A percentile compares a stretch with the other conserved stretches of the same genome.
Evolutionary conservation across 345 rosid genomes (phyloP).

Genomic region (Melaleuca quinquenervia): DNA sequence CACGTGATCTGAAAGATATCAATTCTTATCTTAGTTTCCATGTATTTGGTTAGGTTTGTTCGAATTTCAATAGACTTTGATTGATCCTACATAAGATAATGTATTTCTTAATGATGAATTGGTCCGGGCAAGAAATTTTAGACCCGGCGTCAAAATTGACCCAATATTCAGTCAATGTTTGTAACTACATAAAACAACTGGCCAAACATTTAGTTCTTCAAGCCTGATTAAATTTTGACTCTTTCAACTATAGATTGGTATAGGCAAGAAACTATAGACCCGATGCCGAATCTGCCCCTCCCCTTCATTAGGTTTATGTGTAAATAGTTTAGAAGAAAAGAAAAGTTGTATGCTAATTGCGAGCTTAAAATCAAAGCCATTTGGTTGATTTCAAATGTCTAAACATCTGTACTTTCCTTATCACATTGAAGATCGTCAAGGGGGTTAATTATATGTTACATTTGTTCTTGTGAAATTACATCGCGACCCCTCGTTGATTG

Average conservation of each 20-base stretch:
- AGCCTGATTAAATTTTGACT: not conserved
- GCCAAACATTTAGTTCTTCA: not conserved
- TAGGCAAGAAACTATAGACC: not conserved
- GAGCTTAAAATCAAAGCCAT: not conserved
- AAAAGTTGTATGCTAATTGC: accelerated
- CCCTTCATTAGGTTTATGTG: not conserved
- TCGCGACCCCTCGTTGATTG: too few species aligned
- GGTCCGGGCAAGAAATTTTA: not conserved
- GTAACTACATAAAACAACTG: not conserved
- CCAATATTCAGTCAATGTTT: not conserved
- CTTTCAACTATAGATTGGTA: too few species aligned
- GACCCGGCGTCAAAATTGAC: accelerated
- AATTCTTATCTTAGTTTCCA: not conserved
- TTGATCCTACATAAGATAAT: accelerated
- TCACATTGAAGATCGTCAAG: not conserved
- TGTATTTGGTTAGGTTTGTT: not conserved
- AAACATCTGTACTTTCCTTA: not conserved
- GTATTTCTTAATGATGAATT: not conserved
- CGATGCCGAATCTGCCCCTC: not conserved
- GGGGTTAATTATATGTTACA: not conserved
- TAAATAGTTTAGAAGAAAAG: not conserved
- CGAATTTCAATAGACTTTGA: not conserved
- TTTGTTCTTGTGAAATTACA: not conserved
- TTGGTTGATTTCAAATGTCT: not conserved
- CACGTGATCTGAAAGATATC: accelerated